These are phyloP conservation scores for Pseudogymnoascus sp. DNA, from an alignment of 2,329 filamentous ascomycete species.

Conservation along the genomic window DNA sequence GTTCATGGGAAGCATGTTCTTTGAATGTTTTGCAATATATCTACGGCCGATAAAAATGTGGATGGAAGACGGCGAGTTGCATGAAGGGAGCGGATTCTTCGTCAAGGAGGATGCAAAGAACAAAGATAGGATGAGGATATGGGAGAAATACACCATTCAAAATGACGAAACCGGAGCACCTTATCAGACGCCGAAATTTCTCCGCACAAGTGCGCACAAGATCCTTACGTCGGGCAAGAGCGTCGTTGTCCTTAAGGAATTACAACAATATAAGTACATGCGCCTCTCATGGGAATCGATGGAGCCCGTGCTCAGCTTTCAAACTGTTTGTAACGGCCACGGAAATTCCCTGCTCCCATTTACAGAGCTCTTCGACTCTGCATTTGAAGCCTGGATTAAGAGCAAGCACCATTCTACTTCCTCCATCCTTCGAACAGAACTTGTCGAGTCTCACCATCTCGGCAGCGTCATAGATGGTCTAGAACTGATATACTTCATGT, in stretches of 20 bases:
- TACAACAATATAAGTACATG: constrained; percentile 45
- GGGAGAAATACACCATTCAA: constrained; percentile 50
- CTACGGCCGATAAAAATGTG: constrained; percentile 70
- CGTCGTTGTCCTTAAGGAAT: constrained; percentile 69
- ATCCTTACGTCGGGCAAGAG: constrained; percentile 88
- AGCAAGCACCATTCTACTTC: constrained; percentile 66
- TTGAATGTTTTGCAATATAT: constrained; percentile 76
- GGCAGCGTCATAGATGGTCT: constrained; percentile 57
- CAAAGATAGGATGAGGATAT: constrained; percentile 42
- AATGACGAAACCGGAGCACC: constrained; percentile 45
- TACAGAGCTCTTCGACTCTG: constrained; percentile 61
- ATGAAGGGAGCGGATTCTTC: constrained; percentile 64
- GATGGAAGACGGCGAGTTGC: constrained; percentile 73
- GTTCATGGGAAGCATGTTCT: constrained; percentile 61
- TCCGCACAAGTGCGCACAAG: constrained; percentile 58
- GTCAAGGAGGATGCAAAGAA: constrained; percentile 51
- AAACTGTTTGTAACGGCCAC: constrained; percentile 43
- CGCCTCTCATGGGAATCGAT: constrained; percentile 26
- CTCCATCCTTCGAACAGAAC: constrained; percentile 51
- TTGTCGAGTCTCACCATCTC: constrained; percentile 64
- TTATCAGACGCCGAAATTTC: constrained; percentile 65
- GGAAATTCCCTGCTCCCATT: constrained; percentile 54
- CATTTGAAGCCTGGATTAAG: constrained; percentile 69
- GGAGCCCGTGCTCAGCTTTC: constrained; percentile 47
- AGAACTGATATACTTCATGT: constrained; percentile 66